These are phyloP conservation scores for Suillus americanus DNA, from an alignment of 768 basidiomycete genomes.

Conservation along the genomic window DNA sequence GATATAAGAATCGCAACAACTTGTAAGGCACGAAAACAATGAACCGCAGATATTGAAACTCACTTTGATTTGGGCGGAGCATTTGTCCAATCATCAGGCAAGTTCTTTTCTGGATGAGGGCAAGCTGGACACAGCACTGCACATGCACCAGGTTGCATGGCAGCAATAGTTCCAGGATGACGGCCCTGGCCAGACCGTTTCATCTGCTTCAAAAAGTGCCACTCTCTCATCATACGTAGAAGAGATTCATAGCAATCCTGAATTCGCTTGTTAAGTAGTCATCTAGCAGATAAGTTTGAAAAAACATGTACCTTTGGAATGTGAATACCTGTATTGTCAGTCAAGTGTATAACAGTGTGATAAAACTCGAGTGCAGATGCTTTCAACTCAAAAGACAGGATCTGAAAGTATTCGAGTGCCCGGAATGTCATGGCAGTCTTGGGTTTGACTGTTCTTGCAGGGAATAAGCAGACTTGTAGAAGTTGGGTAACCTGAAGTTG, in stretches of 20 bases:
- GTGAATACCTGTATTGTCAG: constrained; percentile 31
- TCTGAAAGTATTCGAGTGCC: constrained; percentile 31
- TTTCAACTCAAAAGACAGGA: constrained; percentile 33
- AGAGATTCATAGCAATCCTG: neutral
- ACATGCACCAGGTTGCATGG: neutral
- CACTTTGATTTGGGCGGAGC: neutral
- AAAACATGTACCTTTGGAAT: constrained; percentile 9
- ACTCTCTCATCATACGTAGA: neutral
- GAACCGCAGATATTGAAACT: neutral
- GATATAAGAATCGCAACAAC: constrained; percentile 14
- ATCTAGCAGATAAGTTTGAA: too few relatives aligned
- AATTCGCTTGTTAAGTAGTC: too few relatives aligned
- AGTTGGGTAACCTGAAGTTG: constrained; percentile 27
- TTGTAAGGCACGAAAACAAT: neutral
- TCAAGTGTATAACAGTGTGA: constrained; percentile 19
- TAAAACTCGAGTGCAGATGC: constrained; percentile 34
- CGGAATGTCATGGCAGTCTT: constrained; percentile 31
- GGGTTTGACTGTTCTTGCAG: constrained; percentile 28
- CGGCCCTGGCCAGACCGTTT: neutral
- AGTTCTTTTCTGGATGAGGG: constrained; percentile 7
- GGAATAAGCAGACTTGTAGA: constrained; percentile 30
- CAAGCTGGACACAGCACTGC: constrained; percentile 5
- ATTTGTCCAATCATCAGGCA: constrained; percentile 6
- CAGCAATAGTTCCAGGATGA: neutral
- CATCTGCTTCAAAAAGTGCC: neutral